A percentile compares a stretch with the other conserved stretches of the same genome.
Conservation (phyloP, 345 rosid species). For the Crucihimalaya himalaica region DNA sequence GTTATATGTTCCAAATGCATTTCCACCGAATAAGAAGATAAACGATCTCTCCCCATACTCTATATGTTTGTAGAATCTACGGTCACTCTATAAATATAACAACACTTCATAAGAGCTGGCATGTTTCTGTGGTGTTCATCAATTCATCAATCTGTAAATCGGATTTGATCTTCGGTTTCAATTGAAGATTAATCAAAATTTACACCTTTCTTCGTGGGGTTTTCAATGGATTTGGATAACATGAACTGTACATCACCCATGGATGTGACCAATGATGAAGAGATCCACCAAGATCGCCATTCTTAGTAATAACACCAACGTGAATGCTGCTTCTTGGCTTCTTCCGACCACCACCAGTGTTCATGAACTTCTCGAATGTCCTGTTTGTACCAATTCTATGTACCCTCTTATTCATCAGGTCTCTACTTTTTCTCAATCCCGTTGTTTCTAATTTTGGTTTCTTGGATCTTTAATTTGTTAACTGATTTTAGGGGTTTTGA, state of each 20-base stretch:
- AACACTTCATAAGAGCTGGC: constrained; percentile 39
- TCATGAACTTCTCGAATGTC: constrained; percentile 96
- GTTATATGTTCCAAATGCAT: too few species aligned
- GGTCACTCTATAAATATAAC: too few species aligned
- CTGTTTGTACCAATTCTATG: constrained; percentile 96
- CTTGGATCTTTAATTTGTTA: constrained; percentile 13
- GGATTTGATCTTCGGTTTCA: constrained; percentile 18
- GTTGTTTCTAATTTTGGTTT: neutral
- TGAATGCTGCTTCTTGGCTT: constrained; percentile 47
- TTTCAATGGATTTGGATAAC: constrained; percentile 69
- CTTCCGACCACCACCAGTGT: constrained; percentile 81
- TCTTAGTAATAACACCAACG: constrained; percentile 43
- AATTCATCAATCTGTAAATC: constrained; percentile 2
- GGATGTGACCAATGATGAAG: constrained; percentile 78
- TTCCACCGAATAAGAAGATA: too few species aligned
- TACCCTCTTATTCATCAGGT: constrained; percentile 95
- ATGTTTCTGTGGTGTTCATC: constrained; percentile 14
- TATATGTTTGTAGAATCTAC: too few species aligned
- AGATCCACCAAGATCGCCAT: constrained; percentile 68
- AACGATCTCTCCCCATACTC: too few species aligned
- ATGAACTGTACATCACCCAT: constrained; percentile 75
- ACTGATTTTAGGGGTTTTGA: constrained; percentile 12
- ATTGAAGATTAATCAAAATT: neutral
- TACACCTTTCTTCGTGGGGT: neutral
- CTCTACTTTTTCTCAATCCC: constrained; percentile 25